A percentile compares a stretch with the other conserved stretches of the same genome.
Conservation (phyloP, 192 early-diverging fungal species). For the Borealophlyctis nickersoniae region DNA sequence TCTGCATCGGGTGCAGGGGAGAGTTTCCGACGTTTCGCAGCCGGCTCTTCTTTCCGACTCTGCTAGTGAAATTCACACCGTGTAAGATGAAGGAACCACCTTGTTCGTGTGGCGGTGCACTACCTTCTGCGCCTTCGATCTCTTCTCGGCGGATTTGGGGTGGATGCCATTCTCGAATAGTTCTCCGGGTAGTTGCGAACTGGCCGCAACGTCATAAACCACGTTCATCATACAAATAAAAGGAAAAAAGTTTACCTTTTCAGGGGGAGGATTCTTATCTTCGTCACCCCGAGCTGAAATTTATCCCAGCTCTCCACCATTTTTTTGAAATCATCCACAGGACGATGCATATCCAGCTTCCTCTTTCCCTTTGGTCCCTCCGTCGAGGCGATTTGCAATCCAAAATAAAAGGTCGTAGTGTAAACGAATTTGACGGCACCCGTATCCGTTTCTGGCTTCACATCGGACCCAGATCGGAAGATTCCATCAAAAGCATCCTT, state of each 20-base stretch:
- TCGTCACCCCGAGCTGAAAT: constrained; percentile 68
- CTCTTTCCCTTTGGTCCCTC: constrained; percentile 39
- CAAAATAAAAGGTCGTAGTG: constrained; percentile 88
- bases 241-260: constrained; percentile 37
- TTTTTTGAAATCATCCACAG: constrained; percentile 77
- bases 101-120: too few relatives aligned
- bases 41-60: too few relatives aligned
- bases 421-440: constrained; percentile 49
- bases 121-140: not conserved
- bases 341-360: constrained; percentile 75
- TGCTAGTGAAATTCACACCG: too few relatives aligned
- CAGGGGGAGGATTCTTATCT: constrained; percentile 55
- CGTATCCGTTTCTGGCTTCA: constrained; percentile 19
- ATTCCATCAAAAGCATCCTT: constrained; percentile 66
- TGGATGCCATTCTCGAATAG: not conserved
- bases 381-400: constrained; percentile 65
- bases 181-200: not conserved
- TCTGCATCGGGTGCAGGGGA: too few relatives aligned
- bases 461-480: constrained; percentile 24
- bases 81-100: too few relatives aligned
- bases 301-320: constrained; percentile 80
- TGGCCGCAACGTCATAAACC: not conserved
- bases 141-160: not conserved
- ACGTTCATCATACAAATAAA: not conserved
- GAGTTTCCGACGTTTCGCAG: too few relatives aligned